Evolutionary conservation across 495 filamentous ascomycete genomes (phyloP).

Genomic region (Glarea lozoyensis): DNA sequence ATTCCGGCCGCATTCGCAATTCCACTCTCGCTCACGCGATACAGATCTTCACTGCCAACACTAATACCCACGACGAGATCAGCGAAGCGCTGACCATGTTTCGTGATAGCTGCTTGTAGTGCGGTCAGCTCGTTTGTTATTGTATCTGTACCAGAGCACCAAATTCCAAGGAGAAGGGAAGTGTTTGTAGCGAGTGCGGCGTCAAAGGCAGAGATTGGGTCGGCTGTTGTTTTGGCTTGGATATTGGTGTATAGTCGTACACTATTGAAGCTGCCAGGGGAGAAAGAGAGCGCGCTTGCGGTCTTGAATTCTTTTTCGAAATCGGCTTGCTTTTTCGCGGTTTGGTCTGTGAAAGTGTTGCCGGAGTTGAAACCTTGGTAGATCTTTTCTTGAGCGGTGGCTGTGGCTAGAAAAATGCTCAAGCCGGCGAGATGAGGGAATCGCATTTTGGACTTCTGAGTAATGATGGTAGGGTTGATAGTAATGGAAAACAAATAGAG

Average conservation of each 20-base stretch:
- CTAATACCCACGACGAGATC: slow-evolving; percentile 71
- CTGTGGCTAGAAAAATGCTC: too few relatives aligned
- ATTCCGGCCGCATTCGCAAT: slow-evolving; percentile 34
- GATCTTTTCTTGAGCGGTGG: slow-evolving; percentile 12
- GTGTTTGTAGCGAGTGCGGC: slow-evolving; percentile 68
- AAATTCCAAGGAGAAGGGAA: slow-evolving; percentile 64
- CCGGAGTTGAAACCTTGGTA: slow-evolving; percentile 81
- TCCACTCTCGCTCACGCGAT: slow-evolving; percentile 58
- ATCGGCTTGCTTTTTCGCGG: slow-evolving; percentile 52
- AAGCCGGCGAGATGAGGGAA: too few relatives aligned
- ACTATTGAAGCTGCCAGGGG: slow-evolving; percentile 63
- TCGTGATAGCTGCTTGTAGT: slow-evolving; percentile 49
- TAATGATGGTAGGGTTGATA: too few relatives aligned
- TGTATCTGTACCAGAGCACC: slow-evolving; percentile 55
- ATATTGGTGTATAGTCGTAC: slow-evolving; percentile 45
- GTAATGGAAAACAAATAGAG: too few relatives aligned
- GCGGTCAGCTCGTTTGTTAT: slow-evolving; percentile 63
- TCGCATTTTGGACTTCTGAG: too few relatives aligned
- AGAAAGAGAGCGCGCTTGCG: slow-evolving; percentile 58
- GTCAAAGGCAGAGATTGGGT: slow-evolving; percentile 58
- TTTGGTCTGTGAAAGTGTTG: slow-evolving; percentile 45
- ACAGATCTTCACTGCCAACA: slow-evolving; percentile 82
- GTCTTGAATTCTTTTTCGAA: slow-evolving; percentile 62
- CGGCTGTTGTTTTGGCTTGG: slow-evolving; percentile 44
- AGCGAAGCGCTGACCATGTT: slow-evolving; percentile 53